Evolutionary conservation across 305 asterid genomes (phyloP), one percentile per base, ranked within the genome.

Genomic region (Ilex paraguariensis): DNA sequence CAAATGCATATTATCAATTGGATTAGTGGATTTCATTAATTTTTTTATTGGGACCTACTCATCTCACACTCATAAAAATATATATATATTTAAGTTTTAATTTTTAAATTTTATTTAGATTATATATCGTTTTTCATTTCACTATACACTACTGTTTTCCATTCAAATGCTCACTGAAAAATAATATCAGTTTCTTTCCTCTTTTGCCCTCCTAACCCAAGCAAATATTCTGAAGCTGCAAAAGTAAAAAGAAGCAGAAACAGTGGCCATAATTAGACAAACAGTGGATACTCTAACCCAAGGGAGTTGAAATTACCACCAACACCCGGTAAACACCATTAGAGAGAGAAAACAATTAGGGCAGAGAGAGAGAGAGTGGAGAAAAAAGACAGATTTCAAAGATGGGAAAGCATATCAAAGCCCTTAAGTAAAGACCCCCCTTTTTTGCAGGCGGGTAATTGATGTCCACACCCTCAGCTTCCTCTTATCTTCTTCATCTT

Each of bases 381-480:
- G 30, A 62, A 21, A 11, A 42, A 31, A 31, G 5, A 62, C 31
- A 65, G 50, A 62, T 55, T 10, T 13, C 52, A 4, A 15, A 11
- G 15, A 46, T 46, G 52, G 28, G 52, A 46, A 46, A 46, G 11
- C 15, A 10, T 13, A 46, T 46, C 13, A 46, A 10, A 10, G 15
- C 15, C 15, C 52, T 10, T 46, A 10, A 3, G 15, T 13, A 13
- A 10, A 46, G 52, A 46, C 52, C 52, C 52, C 45, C 51, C 63
- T 32, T 49, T 57, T 73, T 54, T 57, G 65, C 60, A 57, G 70
- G 63, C 13, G 36, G 73, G 69, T 76, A 77, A 73, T 73, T 77
- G 62, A 64, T 77, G 82, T 77, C 82, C 82, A 77, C 82, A 73
- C 82, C 79, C 77, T 73, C 64, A 63, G 49, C 72, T 67, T 63